Evolutionary conservation across 805 yeast genomes (phyloP).

Genomic region (Myxozyma monticola): DNA sequence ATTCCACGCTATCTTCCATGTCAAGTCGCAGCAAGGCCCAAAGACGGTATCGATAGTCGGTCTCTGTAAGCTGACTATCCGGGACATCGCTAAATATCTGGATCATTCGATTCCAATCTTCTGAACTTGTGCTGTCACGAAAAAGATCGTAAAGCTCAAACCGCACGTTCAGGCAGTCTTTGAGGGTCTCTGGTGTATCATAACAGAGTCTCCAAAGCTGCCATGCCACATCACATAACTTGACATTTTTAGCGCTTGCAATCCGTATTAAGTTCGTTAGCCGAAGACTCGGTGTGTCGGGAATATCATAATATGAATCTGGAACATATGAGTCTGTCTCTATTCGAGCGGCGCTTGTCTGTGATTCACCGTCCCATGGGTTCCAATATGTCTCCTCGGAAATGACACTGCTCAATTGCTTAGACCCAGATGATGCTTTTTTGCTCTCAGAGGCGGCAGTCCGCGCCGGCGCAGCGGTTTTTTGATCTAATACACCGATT

Average conservation of each 20-base stretch:
- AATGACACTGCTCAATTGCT: no score
- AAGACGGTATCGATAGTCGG: slow-evolving; percentile 22
- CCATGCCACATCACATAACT: slow-evolving; percentile 14
- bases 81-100: slow-evolving; percentile 21
- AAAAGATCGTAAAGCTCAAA: slow-evolving; percentile 20
- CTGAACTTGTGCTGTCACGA: slow-evolving; percentile 8
- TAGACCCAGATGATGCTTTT: no score
- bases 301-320: neutral
- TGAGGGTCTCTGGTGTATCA: slow-evolving; percentile 1
- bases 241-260: neutral
- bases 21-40: slow-evolving; percentile 26
- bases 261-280: neutral
- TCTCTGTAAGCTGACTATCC: slow-evolving; percentile 8
- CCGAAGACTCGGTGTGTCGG: neutral
- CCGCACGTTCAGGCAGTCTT: slow-evolving; percentile 9
- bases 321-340: no score
- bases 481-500: no score
- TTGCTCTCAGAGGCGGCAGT: no score
- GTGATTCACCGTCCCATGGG: no score
- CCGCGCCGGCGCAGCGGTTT: no score
- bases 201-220: slow-evolving; percentile 19
- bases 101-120: slow-evolving; percentile 25
- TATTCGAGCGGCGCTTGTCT: no score
- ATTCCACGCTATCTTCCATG: slow-evolving; percentile 3
- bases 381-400: no score